Conservation (phyloP, 2,329 filamentous ascomycete species). For the Aspergillus brasiliensis region DNA sequence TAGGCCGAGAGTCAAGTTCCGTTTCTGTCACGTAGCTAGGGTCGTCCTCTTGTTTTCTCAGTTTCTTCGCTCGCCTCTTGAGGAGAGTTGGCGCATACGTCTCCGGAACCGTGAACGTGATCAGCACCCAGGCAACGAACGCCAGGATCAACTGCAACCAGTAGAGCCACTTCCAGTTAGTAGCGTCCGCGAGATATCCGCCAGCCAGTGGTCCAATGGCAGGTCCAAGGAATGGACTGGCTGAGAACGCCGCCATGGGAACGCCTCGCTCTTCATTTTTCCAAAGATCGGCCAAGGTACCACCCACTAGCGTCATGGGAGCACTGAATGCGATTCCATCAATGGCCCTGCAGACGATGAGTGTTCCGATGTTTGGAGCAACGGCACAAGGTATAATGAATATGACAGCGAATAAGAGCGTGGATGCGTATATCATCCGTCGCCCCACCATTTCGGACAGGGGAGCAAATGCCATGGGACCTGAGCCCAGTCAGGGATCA, state of each 20-base stretch:
- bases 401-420: constrained; percentile 69
- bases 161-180: constrained; percentile 82
- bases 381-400: constrained; percentile 82
- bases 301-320: constrained; percentile 83
- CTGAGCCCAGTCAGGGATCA: constrained; percentile 35
- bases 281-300: constrained; percentile 83
- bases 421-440: constrained; percentile 69
- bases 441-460: constrained; percentile 75
- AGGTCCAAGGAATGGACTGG: constrained; percentile 80
- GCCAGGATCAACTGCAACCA: constrained; percentile 82
- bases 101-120: constrained; percentile 86
- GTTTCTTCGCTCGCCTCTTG: constrained; percentile 67
- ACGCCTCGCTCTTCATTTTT: constrained; percentile 79
- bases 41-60: constrained; percentile 70
- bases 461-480: constrained; percentile 78
- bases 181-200: constrained; percentile 70
- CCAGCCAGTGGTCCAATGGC: constrained; percentile 76
- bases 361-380: constrained; percentile 71
- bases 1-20: constrained; percentile 72
- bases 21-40: constrained; percentile 73
- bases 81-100: constrained; percentile 84
- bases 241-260: constrained; percentile 83
- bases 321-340: constrained; percentile 84
- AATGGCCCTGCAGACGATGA: constrained; percentile 74
- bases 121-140: constrained; percentile 69